Evolutionary conservation across 2,329 filamentous ascomycete genomes (phyloP).

Genomic region (Cercospora sp.): DNA sequence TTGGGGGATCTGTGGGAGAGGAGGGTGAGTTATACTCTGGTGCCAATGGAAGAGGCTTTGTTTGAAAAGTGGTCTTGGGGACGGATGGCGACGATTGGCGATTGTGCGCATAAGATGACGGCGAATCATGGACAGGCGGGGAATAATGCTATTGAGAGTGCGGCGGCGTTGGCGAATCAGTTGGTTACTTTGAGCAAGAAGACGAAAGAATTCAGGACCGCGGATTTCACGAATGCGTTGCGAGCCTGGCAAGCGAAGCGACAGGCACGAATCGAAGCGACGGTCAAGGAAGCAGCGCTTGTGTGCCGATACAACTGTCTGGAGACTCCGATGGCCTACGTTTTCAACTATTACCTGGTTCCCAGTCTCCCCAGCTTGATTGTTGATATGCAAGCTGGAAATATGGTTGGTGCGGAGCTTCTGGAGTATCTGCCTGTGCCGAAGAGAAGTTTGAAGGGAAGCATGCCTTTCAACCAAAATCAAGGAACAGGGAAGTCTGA

Average conservation of each 20-base stretch:
- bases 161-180: conserved; percentile 30
- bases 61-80: conserved; percentile 32
- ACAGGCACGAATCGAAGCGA: conserved; percentile 20
- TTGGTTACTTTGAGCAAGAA: neutral
- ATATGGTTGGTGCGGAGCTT: conserved; percentile 29
- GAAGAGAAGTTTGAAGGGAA: conserved; percentile 27
- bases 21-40: conserved; percentile 34
- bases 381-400: conserved; percentile 19
- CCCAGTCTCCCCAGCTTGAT: conserved; percentile 15
- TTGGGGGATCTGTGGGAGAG: conserved; percentile 39
- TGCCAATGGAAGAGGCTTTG: conserved; percentile 30
- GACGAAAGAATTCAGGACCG: neutral
- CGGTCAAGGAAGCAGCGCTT: conserved; percentile 21
- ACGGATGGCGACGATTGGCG: conserved; percentile 32
- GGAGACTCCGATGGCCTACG: conserved; percentile 16
- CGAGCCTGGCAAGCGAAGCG: conserved; percentile 27
- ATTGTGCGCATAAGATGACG: conserved; percentile 34
- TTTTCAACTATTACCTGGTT: conserved; percentile 18
- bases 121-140: conserved; percentile 29
- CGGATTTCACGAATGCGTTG: conserved; percentile 14
- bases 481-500: conserved; percentile 34
- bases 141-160: conserved; percentile 31
- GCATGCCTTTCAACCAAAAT: conserved; percentile 36
- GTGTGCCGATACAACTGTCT: conserved; percentile 27
- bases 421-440: conserved; percentile 38